phyloP scores from a whole-genome alignment of 148 eudicot genomes.

The Chenopodium berlandieri region DNA sequence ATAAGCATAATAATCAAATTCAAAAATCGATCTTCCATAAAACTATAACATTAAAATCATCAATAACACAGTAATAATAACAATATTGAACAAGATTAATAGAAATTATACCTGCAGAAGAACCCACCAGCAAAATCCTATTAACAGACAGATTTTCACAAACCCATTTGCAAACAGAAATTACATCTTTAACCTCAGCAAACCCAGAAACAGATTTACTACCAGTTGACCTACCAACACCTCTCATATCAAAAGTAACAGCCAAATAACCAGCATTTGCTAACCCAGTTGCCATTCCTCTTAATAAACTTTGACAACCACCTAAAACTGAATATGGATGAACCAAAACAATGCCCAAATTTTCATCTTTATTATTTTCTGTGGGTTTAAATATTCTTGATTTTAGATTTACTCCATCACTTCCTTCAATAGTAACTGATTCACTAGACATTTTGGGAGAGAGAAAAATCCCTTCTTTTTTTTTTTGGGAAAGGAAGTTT shows the following conservation, averaged over 20 bases:
- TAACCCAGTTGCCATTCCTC: constrained; percentile 45
- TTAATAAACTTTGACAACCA: constrained; percentile 41
- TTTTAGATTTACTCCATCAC: constrained; percentile 40
- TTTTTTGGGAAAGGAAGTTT: neutral
- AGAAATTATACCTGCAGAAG: constrained; percentile 45
- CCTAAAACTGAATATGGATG: constrained; percentile 48
- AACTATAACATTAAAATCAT: neutral
- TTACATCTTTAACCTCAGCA: constrained; percentile 46
- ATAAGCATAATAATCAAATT: neutral
- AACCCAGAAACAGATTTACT: constrained; percentile 47
- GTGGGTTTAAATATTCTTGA: constrained; percentile 35
- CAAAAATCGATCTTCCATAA: neutral
- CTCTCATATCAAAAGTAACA: constrained; percentile 51
- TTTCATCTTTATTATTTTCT: constrained; percentile 23
- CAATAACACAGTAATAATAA: too few relatives aligned
- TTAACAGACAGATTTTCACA: constrained; percentile 26
- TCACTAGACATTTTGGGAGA: constrained; percentile 27
- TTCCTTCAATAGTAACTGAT: constrained; percentile 34
- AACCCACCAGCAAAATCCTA: constrained; percentile 46
- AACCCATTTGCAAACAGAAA: constrained; percentile 47
- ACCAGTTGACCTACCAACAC: constrained; percentile 50
- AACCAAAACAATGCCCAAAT: constrained; percentile 34
- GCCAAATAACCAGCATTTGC: constrained; percentile 41
- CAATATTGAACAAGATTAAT: neutral
- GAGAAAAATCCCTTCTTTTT: neutral